These are phyloP conservation scores for Eutypella sp. DNA, from an alignment of 2,329 filamentous ascomycete species.

Conservation along the genomic window DNA sequence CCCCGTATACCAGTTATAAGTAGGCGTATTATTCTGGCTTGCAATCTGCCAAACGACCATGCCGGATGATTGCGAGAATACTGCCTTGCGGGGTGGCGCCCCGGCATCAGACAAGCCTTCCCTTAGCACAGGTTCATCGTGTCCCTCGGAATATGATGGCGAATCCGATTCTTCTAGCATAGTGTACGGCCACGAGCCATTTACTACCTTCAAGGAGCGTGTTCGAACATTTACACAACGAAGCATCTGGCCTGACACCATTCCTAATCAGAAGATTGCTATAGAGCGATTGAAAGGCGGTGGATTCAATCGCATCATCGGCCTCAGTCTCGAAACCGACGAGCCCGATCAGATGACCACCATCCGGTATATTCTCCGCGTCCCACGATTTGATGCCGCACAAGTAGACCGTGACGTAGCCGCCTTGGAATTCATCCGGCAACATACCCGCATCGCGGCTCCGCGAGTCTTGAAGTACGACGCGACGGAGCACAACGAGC, in stretches of 20 bases:
- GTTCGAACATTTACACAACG: constrained; percentile 1
- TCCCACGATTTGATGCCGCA: constrained; percentile 1
- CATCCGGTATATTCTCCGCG: constrained; percentile 5
- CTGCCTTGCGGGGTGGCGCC: too few relatives aligned
- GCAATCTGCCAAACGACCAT: too few relatives aligned
- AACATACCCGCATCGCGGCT: constrained; percentile 3
- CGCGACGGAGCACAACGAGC: constrained; percentile 1
- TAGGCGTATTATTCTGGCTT: too few relatives aligned
- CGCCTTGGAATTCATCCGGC: constrained; percentile 4
- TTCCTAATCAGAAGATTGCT: constrained; percentile 1
- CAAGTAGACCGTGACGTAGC: constrained; percentile 8
- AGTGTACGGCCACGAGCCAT: constrained; percentile 5
- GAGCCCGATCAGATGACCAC: neutral
- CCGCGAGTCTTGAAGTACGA: constrained; percentile 7
- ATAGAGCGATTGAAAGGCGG: constrained; percentile 5
- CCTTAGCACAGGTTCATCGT: too few relatives aligned
- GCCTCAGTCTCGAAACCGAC: constrained; percentile 1
- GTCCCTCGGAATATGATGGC: neutral
- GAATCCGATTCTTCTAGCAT: constrained; percentile 5
- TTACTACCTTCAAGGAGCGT: constrained; percentile 3
- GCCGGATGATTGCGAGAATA: too few relatives aligned
- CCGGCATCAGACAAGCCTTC: too few relatives aligned
- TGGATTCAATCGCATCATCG: constrained; percentile 7
- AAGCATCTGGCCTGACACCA: constrained; percentile 5
- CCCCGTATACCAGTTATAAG: too few relatives aligned